phyloP scores from a whole-genome alignment of 345 rosid species.

The Populus tremula region DNA sequence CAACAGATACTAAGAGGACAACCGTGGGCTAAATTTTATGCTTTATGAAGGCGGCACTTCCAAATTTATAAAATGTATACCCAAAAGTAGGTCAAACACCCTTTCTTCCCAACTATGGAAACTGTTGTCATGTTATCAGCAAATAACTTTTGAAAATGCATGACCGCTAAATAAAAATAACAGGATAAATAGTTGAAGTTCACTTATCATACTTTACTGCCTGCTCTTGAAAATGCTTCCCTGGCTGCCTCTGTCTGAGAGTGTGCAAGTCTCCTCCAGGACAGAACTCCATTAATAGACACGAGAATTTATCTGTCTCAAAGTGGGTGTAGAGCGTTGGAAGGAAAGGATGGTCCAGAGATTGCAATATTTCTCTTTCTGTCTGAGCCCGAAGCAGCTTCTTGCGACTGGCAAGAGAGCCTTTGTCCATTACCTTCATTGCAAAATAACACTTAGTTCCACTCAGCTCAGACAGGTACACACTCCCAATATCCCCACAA shows the following conservation, averaged over 20 bases:
- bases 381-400: conserved; percentile 93
- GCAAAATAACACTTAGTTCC: conserved; percentile 88
- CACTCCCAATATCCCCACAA: conserved; percentile 93
- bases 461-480: conserved; percentile 79
- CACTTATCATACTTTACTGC: conserved; percentile 71
- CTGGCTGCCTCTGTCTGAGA: conserved; percentile 88
- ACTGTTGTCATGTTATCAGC: neutral
- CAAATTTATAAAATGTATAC: conserved; percentile 4
- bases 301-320: conserved; percentile 88
- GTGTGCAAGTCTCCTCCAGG: conserved; percentile 94
- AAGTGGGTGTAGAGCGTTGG: conserved; percentile 84
- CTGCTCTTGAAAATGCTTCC: conserved; percentile 83
- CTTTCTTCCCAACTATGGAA: neutral
- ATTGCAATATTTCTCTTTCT: conserved; percentile 85
- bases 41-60: neutral
- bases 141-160: conserved; percentile 4
- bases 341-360: conserved; percentile 87
- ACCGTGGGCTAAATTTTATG: neutral
- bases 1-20: neutral
- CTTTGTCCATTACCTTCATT: conserved; percentile 96
- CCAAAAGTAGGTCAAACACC: neutral
- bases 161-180: conserved; percentile 7
- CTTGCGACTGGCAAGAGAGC: conserved; percentile 79
- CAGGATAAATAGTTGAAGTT: conserved; percentile 13
- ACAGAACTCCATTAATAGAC: conserved; percentile 92